Conservation (phyloP, 2,329 filamentous ascomycete species). For the Stagonosporopsis rhizophila region DNA sequence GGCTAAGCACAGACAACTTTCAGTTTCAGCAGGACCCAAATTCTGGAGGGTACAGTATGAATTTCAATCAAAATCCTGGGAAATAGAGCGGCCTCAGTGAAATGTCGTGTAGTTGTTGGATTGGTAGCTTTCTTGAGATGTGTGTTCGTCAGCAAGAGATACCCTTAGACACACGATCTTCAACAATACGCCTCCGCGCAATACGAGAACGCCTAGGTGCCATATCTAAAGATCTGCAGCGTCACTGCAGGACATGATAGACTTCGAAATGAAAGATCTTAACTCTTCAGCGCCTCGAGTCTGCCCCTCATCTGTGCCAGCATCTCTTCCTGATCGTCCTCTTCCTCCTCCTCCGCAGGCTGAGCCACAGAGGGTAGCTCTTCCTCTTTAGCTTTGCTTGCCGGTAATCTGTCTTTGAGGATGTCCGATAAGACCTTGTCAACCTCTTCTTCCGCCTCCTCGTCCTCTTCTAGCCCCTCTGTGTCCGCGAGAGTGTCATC, state of each 20-base stretch:
- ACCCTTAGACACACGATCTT: slow-evolving; percentile 6
- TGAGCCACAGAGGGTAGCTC: slow-evolving; percentile 60
- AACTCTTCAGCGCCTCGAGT: slow-evolving; percentile 90
- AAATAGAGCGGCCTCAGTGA: slow-evolving; percentile 3
- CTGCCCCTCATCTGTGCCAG: slow-evolving; percentile 93
- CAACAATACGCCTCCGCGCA: background rate
- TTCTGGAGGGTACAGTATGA: slow-evolving; percentile 92
- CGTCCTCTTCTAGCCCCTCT: slow-evolving; percentile 74
- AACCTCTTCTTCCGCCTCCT: slow-evolving; percentile 77
- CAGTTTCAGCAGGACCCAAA: slow-evolving; percentile 91
- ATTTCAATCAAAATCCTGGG: slow-evolving; percentile 67
- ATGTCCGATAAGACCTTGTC: slow-evolving; percentile 94
- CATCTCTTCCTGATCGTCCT: slow-evolving; percentile 87
- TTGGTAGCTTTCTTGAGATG: background rate
- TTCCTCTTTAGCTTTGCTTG: slow-evolving; percentile 64
- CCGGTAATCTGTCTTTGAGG: slow-evolving; percentile 79
- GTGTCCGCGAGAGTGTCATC: slow-evolving; percentile 78
- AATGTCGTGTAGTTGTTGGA: background rate
- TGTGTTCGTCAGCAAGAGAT: slow-evolving; percentile 1
- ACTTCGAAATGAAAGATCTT: slow-evolving; percentile 29
- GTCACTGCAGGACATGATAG: background rate
- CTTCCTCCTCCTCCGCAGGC: slow-evolving; percentile 75
- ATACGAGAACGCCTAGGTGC: background rate
- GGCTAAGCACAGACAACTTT: slow-evolving; percentile 92
- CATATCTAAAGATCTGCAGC: background rate